phyloP scores from a whole-genome alignment of 163 green algal genomes.

The Coccomyxa subellipsoidea region DNA sequence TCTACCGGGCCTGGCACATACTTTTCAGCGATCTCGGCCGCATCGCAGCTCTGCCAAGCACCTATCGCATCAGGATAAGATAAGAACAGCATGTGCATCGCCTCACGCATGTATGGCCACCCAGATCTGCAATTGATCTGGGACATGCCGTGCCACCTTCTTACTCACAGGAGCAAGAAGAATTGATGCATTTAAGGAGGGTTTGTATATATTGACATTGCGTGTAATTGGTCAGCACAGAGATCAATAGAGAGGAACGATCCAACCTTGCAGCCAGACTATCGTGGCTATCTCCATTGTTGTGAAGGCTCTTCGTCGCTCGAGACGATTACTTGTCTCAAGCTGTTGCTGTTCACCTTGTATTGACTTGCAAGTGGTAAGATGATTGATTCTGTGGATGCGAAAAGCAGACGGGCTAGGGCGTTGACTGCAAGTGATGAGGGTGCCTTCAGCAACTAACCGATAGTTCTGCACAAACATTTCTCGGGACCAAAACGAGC shows the following conservation, averaged over 20 bases:
- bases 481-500: too few relatives aligned
- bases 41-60: background rate
- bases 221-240: background rate
- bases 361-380: background rate
- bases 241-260: background rate
- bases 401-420: background rate
- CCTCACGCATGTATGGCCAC: background rate
- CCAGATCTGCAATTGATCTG: background rate
- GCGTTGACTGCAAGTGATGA: background rate
- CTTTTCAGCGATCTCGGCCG: background rate
- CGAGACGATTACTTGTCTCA: background rate
- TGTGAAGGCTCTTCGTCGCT: background rate
- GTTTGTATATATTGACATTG: background rate
- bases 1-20: conserved; percentile 25
- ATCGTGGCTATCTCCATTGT: background rate
- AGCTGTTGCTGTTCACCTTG: background rate
- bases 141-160: background rate
- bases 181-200: background rate
- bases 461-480: too few relatives aligned
- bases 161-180: background rate
- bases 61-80: background rate
- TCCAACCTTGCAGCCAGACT: background rate
- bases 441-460: background rate
- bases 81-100: background rate
- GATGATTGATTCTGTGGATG: background rate